Conservation (phyloP, 176 grass and related monocot genomes). For the Ananas comosus region DNA sequence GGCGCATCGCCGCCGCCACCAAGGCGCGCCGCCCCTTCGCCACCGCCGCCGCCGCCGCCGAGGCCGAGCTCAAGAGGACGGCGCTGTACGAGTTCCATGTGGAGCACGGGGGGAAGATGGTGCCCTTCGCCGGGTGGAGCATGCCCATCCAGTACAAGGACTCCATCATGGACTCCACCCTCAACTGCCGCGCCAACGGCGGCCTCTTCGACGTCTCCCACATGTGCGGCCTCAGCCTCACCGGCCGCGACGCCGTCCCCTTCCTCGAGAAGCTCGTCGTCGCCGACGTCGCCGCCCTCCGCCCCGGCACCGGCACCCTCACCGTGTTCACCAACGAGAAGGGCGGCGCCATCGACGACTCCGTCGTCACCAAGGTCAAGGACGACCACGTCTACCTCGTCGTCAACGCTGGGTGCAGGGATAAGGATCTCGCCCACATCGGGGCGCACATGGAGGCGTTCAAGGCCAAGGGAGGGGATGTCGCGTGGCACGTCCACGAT, state of each 20-base stretch:
- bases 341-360: constrained; percentile 87
- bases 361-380: constrained; percentile 60
- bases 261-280: constrained; percentile 92
- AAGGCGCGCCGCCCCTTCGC: constrained; percentile 36
- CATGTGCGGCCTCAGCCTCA: constrained; percentile 88
- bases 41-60: constrained; percentile 26
- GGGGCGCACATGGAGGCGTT: constrained; percentile 75
- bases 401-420: constrained; percentile 91
- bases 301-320: constrained; percentile 59
- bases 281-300: constrained; percentile 60
- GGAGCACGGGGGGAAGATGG: constrained; percentile 83
- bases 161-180: constrained; percentile 96
- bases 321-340: constrained; percentile 84
- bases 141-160: constrained; percentile 99
- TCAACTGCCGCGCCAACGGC: constrained; percentile 78
- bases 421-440: constrained; percentile 90
- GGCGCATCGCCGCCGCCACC: constrained; percentile 27
- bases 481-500: constrained; percentile 88
- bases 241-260: constrained; percentile 37
- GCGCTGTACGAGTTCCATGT: constrained; percentile 93
- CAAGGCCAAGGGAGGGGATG: constrained; percentile 62
- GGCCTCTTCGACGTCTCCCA: constrained; percentile 96
- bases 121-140: constrained; percentile 94
- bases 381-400: constrained; percentile 88
- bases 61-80: constrained; percentile 81